phyloP scores from a whole-genome alignment of 1,284 basidiomycete genomes.

The Ustilago vetiveriae region DNA sequence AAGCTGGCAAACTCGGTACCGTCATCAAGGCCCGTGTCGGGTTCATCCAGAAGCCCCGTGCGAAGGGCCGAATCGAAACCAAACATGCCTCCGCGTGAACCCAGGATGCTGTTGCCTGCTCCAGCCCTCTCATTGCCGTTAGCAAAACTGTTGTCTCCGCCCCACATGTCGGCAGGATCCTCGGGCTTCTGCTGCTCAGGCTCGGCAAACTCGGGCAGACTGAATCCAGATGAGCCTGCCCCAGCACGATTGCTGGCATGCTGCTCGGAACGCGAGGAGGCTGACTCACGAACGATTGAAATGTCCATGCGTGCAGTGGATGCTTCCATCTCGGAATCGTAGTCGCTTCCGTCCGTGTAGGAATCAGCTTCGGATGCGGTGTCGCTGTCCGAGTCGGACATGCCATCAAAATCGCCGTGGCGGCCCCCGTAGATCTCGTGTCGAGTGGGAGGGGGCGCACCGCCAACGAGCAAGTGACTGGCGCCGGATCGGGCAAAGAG shows the following conservation, averaged over 20 bases:
- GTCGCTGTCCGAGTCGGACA: slow-evolving; percentile 33
- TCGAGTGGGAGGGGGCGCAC: slow-evolving; percentile 30
- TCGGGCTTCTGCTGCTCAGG: slow-evolving; percentile 45
- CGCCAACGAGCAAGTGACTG: slow-evolving; percentile 42
- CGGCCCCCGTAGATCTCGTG: slow-evolving; percentile 27
- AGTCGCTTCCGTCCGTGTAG: slow-evolving; percentile 39
- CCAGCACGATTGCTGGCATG: slow-evolving; percentile 6
- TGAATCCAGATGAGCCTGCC: slow-evolving; percentile 10
- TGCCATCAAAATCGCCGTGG: slow-evolving; percentile 18
- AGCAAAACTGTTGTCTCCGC: slow-evolving; percentile 43
- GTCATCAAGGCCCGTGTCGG: slow-evolving; percentile 26
- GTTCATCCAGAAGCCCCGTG: slow-evolving; percentile 32
- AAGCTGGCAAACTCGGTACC: slow-evolving; percentile 33
- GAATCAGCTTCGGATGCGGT: slow-evolving; percentile 37
- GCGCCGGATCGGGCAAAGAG: slow-evolving; percentile 52
- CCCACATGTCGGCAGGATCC: slow-evolving; percentile 46
- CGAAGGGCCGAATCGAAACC: slow-evolving; percentile 45
- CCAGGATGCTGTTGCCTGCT: slow-evolving; percentile 42
- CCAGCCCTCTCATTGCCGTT: slow-evolving; percentile 49
- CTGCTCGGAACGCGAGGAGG: slow-evolving; percentile 3
- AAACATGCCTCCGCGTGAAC: slow-evolving; percentile 46
- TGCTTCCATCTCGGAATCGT: slow-evolving; percentile 36
- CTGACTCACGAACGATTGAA: slow-evolving; percentile 21
- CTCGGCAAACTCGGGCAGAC: slow-evolving; percentile 37
- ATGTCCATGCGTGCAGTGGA: slow-evolving; percentile 35